These are phyloP conservation scores for Trypanosoma theileri DNA, from an alignment of 208 protist species.

Conservation along the genomic window DNA sequence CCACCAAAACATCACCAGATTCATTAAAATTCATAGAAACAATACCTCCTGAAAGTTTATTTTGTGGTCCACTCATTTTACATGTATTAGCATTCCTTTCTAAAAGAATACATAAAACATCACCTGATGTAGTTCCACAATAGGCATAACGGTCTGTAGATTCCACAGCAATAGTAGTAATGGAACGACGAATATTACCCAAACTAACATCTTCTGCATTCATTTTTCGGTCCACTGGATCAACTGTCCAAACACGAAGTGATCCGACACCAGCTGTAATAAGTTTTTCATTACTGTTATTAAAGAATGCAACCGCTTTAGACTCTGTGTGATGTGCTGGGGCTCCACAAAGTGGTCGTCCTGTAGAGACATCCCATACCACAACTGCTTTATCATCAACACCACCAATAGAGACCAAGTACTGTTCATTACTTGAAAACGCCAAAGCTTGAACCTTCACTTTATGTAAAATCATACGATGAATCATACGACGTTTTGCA, in stretches of 20 bases:
- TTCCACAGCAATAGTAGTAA: slow-evolving; percentile 82
- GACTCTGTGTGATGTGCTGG: slow-evolving; percentile 80
- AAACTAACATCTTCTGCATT: slow-evolving; percentile 87
- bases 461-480: slow-evolving; percentile 95
- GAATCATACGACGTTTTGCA: slow-evolving; percentile 76
- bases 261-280: slow-evolving; percentile 88
- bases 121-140: slow-evolving; percentile 91
- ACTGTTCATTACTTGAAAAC: slow-evolving; percentile 93
- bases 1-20: slow-evolving; percentile 87
- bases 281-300: slow-evolving; percentile 80
- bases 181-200: slow-evolving; percentile 81
- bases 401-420: slow-evolving; percentile 93
- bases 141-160: slow-evolving; percentile 89
- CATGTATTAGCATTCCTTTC: slow-evolving; percentile 75
- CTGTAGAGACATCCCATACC: slow-evolving; percentile 93
- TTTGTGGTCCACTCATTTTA: slow-evolving; percentile 90
- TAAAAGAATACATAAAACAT: slow-evolving; percentile 90
- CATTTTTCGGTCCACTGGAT: slow-evolving; percentile 89
- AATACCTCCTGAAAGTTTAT: slow-evolving; percentile 87
- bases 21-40: slow-evolving; percentile 64
- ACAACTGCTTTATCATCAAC: slow-evolving; percentile 95
- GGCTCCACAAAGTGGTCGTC: slow-evolving; percentile 88
- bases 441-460: slow-evolving; percentile 92
- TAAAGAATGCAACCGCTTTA: slow-evolving; percentile 83
- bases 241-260: slow-evolving; percentile 92